These are phyloP conservation scores for Gypsophila paniculata DNA, from an alignment of 179 eudicot genomes.

Conservation along the genomic window DNA sequence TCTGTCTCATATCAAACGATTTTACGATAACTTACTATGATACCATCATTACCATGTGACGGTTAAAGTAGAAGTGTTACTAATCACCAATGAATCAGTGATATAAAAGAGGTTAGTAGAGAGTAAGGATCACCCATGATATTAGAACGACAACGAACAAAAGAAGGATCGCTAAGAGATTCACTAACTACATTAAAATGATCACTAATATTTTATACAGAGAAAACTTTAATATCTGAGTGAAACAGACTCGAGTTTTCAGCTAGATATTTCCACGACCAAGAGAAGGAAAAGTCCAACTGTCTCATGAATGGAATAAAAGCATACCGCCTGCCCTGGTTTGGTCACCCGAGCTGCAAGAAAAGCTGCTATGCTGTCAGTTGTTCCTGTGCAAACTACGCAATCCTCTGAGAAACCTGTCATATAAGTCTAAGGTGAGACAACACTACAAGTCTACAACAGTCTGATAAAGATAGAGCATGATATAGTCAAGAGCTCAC, in stretches of 20 bases:
- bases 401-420: constrained; percentile 57
- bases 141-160: no score
- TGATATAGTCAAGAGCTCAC: background rate
- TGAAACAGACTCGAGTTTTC: background rate
- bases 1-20: no score
- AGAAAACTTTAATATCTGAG: background rate
- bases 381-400: constrained; percentile 84
- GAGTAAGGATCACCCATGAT: no score
- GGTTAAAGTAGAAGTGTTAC: no score
- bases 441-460: background rate
- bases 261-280: background rate
- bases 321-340: constrained; percentile 89
- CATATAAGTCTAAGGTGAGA: background rate
- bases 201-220: no score
- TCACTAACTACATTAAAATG: no score
- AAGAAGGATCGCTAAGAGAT: no score
- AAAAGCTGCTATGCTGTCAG: constrained; percentile 98
- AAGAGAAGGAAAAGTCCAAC: background rate
- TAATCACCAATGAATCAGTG: no score
- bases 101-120: no score
- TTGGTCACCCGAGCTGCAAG: constrained; percentile 88
- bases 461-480: background rate
- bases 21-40: no score
- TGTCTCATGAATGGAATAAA: background rate
- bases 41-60: no score